Evolutionary conservation across 2,329 filamentous ascomycete genomes (phyloP), one percentile per base, ranked within the genome.

Genomic region (Phoma sp.): DNA sequence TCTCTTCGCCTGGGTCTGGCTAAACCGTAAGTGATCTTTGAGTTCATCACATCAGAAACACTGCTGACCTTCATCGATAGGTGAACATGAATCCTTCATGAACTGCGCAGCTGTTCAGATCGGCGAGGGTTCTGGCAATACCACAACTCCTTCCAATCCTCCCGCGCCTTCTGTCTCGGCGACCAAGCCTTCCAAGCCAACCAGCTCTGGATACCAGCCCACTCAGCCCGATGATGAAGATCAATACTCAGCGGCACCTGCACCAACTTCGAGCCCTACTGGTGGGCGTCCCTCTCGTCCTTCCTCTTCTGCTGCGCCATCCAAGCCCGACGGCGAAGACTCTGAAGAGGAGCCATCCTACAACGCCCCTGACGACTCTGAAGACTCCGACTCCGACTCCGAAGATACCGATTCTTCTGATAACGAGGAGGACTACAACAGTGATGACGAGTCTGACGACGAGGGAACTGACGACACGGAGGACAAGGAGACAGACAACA

Each of bases 1-100:
- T 10, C 59, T 81, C 13, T 80, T 81, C 54, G 74, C 73, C 1
- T 80, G 78, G 79, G 75, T 75, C 1, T 81, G 79, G 79, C 65
- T 79, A 40, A 81, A 81, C 47, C 75, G 79, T 37, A 37, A 14
- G 30, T 36, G n/a, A 14, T 3, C 41, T 14, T 7, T 8, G 11
- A 27, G 13, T 23, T 25, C 8, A 27, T 7, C 3, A 22, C 23
- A 45, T 4, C n/a, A 6, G 4, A 7, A 4, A 5, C 32, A 24
- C 25, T 7, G 32, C 42, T 45, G 33, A 45, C 3, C 11, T 27
- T 14, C 14, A 18, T 14, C n/a, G 4, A 36, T 4, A 45, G 42
- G 42, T 24, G 78, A 80, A 62, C 69, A 77, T 47, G 78, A 80
- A 54, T 71, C 76, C 54, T 77, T 75, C 57, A 77, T 77, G 73